Conservation (phyloP, 148 eudicot species). For the Euryodendron excelsum region DNA sequence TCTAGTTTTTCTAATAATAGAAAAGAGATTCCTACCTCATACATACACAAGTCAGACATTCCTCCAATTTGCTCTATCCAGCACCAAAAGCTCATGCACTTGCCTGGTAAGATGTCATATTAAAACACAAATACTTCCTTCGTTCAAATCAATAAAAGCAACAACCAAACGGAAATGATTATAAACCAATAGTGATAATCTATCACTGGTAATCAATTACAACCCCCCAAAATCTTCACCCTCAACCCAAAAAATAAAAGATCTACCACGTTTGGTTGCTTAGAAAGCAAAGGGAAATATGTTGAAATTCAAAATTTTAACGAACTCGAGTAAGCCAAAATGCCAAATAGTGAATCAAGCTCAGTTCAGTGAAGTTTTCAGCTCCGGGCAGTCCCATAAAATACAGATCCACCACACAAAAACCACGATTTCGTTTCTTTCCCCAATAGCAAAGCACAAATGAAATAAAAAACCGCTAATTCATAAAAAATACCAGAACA, state of each 20-base stretch:
- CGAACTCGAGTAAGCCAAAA: neutral
- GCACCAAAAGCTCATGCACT: slow-evolving; percentile 28
- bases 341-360: neutral
- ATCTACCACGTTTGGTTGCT: neutral
- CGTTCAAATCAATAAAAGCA: slow-evolving; percentile 21
- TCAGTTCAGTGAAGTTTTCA: neutral
- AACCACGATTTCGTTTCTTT: neutral
- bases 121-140: slow-evolving; percentile 27
- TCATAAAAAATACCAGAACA: neutral
- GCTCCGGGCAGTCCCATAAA: neutral
- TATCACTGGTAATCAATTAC: neutral
- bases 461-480: slow-evolving; percentile 11
- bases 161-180: slow-evolving; percentile 12
- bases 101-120: slow-evolving; percentile 35
- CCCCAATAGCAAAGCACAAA: neutral
- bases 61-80: slow-evolving; percentile 39
- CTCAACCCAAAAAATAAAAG: too few relatives aligned
- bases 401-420: neutral
- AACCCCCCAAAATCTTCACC: neutral
- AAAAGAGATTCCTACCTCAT: slow-evolving; percentile 46
- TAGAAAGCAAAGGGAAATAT: neutral
- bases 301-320: neutral
- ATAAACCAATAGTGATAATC: slow-evolving; percentile 4
- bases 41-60: slow-evolving; percentile 62
- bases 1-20: neutral